Base-by-base conservation (phyloP, 2,329 filamentous ascomycete species). In the Pyrenophora graminea region DNA sequence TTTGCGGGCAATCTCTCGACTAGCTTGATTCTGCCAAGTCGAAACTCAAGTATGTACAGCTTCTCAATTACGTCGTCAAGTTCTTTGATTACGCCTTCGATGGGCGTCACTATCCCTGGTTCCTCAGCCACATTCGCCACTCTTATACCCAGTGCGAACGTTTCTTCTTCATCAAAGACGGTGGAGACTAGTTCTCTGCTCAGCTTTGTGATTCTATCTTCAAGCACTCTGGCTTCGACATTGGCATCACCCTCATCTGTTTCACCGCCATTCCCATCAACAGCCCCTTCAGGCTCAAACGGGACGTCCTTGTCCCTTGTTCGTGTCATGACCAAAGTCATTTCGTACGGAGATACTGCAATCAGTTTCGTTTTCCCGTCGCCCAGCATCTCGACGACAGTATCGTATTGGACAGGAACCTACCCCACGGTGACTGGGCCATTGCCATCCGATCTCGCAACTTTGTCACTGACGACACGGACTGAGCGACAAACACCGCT, bases 341-440 rank as follows among this genome's bases (percentile, higher is more conserved):
- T 72, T 7, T 58, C 59, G 8, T 69, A 60, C 19, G 63, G 64
- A 6, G 59, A 64, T 13, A 48, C 54, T 6, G 49, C 51, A 1
- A 47, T 67, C 21, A 67, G 55, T 27, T 68, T 71, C 32, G 58
- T 67, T 7, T 71, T 72, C 27, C 66, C 69, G 4, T 62, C 57
- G 9, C 68, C 67, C 1, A 46, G 49, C 15, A 66, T 71, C 33
- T 58, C 51, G 5, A 71, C 69, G 1, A 71, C 64, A 2, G 51
- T 62, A 13, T 66, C 66, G n/a, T 72, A 69, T 33, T 72, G 68
- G 68, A 66, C 67, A 0, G 69, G 69, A 7, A 53, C 51, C 1
- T 68, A 69, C 27, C 67, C 68, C 3, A 64, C 63, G 0, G 56
- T 64, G 1, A 68, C 61, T 3, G 67, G 63, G 2, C 59, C 64